Evolutionary conservation across 805 yeast genomes (phyloP).

Genomic region (Debaryomyces prosopidis): DNA sequence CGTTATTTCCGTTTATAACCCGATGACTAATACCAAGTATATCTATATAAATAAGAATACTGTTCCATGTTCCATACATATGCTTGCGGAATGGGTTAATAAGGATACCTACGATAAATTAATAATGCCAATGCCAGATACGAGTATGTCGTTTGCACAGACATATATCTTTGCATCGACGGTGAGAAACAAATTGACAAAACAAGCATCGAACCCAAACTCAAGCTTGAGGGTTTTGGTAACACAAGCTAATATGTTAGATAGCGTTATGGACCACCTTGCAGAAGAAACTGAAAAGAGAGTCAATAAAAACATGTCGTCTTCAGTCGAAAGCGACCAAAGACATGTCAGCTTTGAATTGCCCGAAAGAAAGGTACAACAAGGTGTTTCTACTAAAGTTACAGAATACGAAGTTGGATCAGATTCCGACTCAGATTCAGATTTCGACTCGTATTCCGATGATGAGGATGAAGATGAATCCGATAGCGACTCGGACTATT

Average conservation of each 20-base stretch:
- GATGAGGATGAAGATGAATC: slow-evolving; percentile 15
- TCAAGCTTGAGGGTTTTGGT: slow-evolving; percentile 59
- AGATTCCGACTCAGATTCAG: slow-evolving; percentile 28
- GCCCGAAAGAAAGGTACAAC: slow-evolving; percentile 5
- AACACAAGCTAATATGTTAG: slow-evolving; percentile 71
- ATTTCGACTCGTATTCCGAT: slow-evolving; percentile 16
- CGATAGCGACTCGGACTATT: slow-evolving; percentile 15
- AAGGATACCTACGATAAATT: neutral
- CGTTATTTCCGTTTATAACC: slow-evolving; percentile 2
- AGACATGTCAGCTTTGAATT: slow-evolving; percentile 13
- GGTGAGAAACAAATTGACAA: slow-evolving; percentile 63
- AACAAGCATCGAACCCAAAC: slow-evolving; percentile 59
- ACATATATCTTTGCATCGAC: slow-evolving; percentile 62
- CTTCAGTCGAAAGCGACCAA: slow-evolving; percentile 4
- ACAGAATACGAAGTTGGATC: slow-evolving; percentile 41
- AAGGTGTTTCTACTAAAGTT: slow-evolving; percentile 23
- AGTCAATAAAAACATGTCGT: slow-evolving; percentile 12
- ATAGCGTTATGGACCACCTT: slow-evolving; percentile 58
- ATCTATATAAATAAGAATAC: neutral
- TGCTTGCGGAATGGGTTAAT: too few species aligned
- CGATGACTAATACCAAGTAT: slow-evolving; percentile 5
- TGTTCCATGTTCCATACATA: neutral
- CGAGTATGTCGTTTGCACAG: slow-evolving; percentile 42
- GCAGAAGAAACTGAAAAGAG: slow-evolving; percentile 29
- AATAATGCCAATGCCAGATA: neutral